A percentile compares a stretch with the other conserved stretches of the same genome.
Conservation (phyloP, 768 basidiomycete species). For the Neoboletus magnificus region DNA sequence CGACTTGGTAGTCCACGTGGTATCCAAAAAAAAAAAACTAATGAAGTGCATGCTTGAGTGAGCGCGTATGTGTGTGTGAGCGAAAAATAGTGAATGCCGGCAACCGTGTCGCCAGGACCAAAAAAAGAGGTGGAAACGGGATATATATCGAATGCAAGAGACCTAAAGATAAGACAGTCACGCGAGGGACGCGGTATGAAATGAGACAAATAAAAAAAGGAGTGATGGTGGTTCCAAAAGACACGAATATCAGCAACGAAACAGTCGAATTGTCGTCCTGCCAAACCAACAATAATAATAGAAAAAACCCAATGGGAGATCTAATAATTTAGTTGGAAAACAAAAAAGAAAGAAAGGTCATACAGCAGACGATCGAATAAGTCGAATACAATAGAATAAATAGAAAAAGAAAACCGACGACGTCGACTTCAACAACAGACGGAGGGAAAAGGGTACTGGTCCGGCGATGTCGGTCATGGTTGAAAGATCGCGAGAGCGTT, state of each 20-base stretch:
- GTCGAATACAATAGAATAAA: conserved; percentile 28
- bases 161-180: too few relatives aligned
- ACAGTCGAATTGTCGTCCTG: background rate
- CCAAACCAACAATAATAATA: background rate
- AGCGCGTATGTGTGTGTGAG: background rate
- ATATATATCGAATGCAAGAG: background rate
- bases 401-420: background rate
- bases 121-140: background rate
- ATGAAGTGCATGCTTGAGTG: background rate
- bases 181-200: too few relatives aligned
- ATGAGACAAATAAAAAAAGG: background rate
- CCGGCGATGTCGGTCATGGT: background rate
- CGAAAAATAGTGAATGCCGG: conserved; percentile 1
- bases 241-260: background rate
- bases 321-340: conserved; percentile 20
- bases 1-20: conserved; percentile 6
- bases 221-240: background rate
- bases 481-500: conserved; percentile 62
- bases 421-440: background rate
- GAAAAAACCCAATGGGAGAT: background rate
- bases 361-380: conserved; percentile 15
- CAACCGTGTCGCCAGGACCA: background rate
- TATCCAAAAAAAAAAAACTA: conserved; percentile 16
- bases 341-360: background rate
- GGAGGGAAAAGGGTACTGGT: background rate